Evolutionary conservation across 73 alveolate species (phyloP).

Genomic region (Symbiodinium pilosum): DNA sequence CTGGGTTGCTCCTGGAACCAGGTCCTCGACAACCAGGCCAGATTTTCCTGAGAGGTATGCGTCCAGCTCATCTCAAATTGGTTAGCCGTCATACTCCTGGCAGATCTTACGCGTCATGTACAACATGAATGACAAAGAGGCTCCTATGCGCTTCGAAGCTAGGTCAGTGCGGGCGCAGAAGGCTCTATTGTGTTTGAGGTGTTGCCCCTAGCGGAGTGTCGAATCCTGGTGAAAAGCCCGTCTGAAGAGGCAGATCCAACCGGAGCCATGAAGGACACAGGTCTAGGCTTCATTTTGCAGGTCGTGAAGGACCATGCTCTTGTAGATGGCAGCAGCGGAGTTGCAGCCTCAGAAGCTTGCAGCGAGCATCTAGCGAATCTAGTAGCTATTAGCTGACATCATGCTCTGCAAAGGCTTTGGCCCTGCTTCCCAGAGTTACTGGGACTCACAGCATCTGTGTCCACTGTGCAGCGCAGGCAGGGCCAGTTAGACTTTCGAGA

Average conservation of each 20-base stretch:
- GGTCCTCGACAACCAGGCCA: conserved; percentile 71
- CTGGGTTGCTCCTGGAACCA: no score
- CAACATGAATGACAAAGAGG: conserved; percentile 92
- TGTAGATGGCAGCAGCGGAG: conserved; percentile 2
- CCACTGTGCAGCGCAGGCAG: conserved; percentile 57
- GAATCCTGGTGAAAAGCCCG: conserved; percentile 60
- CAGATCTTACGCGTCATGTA: conserved; percentile 68
- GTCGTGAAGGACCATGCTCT: conserved; percentile 88
- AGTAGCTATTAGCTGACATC: no score
- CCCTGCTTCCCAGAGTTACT: conserved; percentile 21
- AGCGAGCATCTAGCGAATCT: no score
- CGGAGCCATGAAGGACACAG: background rate
- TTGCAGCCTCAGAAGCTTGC: background rate
- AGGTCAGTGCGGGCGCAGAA: no score
- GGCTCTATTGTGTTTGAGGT: conserved; percentile 5
- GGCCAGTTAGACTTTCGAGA: background rate
- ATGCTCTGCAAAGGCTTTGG: conserved; percentile 31
- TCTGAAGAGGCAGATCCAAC: background rate
- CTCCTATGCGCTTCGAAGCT: background rate
- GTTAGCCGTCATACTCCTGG: background rate
- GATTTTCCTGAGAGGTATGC: no score
- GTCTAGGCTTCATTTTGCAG: background rate
- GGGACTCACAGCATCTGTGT: conserved; percentile 84
- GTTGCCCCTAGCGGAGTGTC: conserved; percentile 45
- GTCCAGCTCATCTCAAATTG: background rate